Evolutionary conservation across 192 early-diverging fungal genomes (phyloP).

Genomic region (Blastocladiella britannica): DNA sequence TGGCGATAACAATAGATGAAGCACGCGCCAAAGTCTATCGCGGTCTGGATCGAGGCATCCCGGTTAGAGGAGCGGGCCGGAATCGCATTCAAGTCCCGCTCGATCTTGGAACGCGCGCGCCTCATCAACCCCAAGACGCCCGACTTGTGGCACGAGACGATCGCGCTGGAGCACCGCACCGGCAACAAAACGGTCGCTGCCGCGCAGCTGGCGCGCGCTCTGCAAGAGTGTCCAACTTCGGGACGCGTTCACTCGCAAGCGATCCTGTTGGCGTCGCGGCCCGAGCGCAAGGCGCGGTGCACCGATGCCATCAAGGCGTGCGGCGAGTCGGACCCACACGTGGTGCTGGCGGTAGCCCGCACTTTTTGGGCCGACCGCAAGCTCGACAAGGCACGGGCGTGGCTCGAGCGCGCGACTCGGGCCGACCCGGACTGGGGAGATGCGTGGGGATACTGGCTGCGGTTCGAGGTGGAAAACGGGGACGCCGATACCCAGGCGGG

Average conservation of each 20-base stretch:
- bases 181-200: conserved; percentile 45
- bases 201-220: conserved; percentile 59
- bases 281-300: conserved; percentile 65
- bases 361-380: conserved; percentile 88
- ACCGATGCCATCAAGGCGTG: conserved; percentile 82
- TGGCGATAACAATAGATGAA: too few species aligned
- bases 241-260: conserved; percentile 74
- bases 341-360: conserved; percentile 63
- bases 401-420: conserved; percentile 68
- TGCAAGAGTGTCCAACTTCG: conserved; percentile 78
- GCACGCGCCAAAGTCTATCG: conserved; percentile 44
- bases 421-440: conserved; percentile 78
- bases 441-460: conserved; percentile 83
- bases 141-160: conserved; percentile 67
- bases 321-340: conserved; percentile 52
- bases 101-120: conserved; percentile 65
- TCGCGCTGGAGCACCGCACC: conserved; percentile 57
- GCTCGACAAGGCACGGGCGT: conserved; percentile 74
- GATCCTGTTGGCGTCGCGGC: conserved; percentile 63
- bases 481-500: conserved; percentile 11
- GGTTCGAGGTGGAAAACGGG: conserved; percentile 73
- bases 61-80: conserved; percentile 54
- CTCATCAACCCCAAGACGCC: conserved; percentile 59
- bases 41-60: conserved; percentile 65
- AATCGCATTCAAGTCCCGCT: conserved; percentile 47